Evolutionary conservation across 202 grass and related monocot species (phyloP).

Genomic region (Schoenoplectus tabernaemontani): DNA sequence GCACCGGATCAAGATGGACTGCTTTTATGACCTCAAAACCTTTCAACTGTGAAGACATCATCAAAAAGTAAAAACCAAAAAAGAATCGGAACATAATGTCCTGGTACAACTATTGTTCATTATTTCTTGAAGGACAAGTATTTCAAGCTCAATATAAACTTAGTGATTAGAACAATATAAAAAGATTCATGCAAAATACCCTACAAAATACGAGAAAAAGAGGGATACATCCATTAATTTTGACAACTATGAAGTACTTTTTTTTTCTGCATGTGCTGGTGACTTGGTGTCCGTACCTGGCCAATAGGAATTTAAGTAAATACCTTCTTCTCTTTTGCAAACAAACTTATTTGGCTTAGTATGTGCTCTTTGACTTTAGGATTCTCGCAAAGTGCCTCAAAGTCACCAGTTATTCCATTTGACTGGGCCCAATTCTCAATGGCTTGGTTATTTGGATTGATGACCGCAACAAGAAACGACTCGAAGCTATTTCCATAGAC

Average conservation of each 20-base stretch:
- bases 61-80: constrained; percentile 14
- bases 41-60: constrained; percentile 61
- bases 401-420: constrained; percentile 49
- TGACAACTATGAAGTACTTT: background rate
- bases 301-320: background rate
- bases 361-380: constrained; percentile 59
- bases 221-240: background rate
- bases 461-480: constrained; percentile 61
- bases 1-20: constrained; percentile 66
- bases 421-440: constrained; percentile 67
- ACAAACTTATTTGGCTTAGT: constrained; percentile 53
- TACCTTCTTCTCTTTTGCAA: constrained; percentile 74
- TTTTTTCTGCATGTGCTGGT: background rate
- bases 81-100: background rate
- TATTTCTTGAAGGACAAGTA: background rate
- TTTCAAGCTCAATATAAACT: background rate
- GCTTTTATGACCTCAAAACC: constrained; percentile 82
- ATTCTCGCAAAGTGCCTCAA: constrained; percentile 44
- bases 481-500: constrained; percentile 95
- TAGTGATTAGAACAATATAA: background rate
- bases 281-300: background rate
- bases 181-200: background rate
- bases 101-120: background rate
- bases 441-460: constrained; percentile 70
- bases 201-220: background rate